These are phyloP conservation scores for Rhynchospora tenuis DNA, from an alignment of 176 grass and related monocot genomes.

Conservation along the genomic window DNA sequence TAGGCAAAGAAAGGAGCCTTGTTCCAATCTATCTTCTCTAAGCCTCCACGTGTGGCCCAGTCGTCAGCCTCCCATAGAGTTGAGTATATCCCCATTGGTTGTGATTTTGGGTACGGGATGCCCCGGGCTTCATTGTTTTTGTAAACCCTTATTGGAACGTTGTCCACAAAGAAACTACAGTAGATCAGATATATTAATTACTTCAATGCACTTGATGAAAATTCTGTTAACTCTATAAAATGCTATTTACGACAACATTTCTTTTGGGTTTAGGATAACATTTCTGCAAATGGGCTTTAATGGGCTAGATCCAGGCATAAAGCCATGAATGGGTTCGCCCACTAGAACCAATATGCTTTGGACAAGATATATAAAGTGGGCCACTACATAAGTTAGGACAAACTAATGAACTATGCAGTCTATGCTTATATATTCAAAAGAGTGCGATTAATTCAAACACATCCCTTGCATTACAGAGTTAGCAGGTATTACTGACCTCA, in stretches of 20 bases:
- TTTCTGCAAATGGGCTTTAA: not conserved
- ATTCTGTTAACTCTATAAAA: not conserved
- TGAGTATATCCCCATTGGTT: slow-evolving; percentile 43
- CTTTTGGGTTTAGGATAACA: not conserved
- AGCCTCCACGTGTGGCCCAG: slow-evolving; percentile 70
- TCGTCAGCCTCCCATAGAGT: slow-evolving; percentile 62
- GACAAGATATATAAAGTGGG: not conserved
- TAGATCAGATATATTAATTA: not conserved
- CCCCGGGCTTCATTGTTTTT: slow-evolving; percentile 43
- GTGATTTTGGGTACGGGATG: slow-evolving; percentile 41
- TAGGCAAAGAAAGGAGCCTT: slow-evolving; percentile 49
- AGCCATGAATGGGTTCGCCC: not conserved
- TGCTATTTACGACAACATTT: not conserved
- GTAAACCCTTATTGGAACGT: slow-evolving; percentile 39
- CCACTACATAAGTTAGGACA: not conserved
- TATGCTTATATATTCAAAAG: too few relatives aligned
- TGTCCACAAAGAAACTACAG: slow-evolving; percentile 55
- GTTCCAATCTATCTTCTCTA: slow-evolving; percentile 68
- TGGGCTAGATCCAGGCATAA: not conserved
- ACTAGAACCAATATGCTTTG: not conserved
- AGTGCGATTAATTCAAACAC: not conserved
- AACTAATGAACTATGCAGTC: too few relatives aligned
- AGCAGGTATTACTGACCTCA: not conserved
- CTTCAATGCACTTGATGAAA: not conserved
- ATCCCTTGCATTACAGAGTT: not conserved